Conservation (phyloP, 768 basidiomycete species). For the Lyophyllum atratum region DNA sequence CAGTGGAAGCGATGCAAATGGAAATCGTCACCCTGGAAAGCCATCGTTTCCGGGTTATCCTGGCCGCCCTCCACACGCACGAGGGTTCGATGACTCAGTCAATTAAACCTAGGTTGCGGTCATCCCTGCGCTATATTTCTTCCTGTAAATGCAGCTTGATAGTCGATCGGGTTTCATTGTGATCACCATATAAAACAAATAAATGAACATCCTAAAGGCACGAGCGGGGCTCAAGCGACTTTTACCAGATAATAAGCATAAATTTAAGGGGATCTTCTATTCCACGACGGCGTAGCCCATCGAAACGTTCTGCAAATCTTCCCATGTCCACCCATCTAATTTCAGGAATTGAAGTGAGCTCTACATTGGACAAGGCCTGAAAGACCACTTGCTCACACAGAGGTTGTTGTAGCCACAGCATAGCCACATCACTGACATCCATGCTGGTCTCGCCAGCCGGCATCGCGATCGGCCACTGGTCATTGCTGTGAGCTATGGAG, state of each 20-base stretch:
- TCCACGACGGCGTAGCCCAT: not conserved
- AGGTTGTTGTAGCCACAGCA: conserved; percentile 15
- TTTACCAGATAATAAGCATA: no score
- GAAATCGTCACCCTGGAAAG: conserved; percentile 9
- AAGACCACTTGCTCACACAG: conserved; percentile 10
- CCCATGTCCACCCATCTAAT: conserved; percentile 13
- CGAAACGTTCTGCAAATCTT: not conserved
- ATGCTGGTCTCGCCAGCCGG: conserved; percentile 7
- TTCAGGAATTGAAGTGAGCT: not conserved
- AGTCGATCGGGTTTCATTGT: not conserved
- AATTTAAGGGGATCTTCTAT: not conserved
- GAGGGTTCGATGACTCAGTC: not conserved
- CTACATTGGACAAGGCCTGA: no score
- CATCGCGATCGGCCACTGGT: conserved; percentile 9
- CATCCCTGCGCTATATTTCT: not conserved
- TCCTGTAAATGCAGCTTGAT: not conserved
- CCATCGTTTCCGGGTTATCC: conserved; percentile 13
- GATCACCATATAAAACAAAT: not conserved
- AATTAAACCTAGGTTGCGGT: not conserved
- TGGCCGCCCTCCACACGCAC: conserved; percentile 4
- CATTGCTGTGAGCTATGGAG: not conserved
- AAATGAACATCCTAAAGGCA: not conserved
- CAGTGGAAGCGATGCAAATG: conserved; percentile 1
- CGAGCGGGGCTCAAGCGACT: no score
- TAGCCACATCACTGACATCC: conserved; percentile 14